A percentile compares a stretch with the other conserved stretches of the same genome.
Evolutionary conservation across 352 stramenopile species (phyloP).

Genomic region (Peronospora belbahrii): DNA sequence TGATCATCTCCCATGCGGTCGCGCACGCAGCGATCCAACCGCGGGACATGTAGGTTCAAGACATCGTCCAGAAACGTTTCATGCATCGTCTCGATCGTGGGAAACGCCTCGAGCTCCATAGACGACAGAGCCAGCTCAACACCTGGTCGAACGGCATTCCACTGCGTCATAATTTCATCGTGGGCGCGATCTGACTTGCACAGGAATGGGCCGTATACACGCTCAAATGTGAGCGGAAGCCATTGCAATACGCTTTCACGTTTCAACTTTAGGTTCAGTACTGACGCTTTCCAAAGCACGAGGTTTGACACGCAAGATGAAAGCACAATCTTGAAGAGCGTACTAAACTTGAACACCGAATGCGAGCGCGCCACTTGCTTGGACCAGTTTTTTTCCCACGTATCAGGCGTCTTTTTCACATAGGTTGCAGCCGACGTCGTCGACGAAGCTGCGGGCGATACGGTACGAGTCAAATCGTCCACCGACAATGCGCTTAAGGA

Average conservation of each 20-base stretch:
- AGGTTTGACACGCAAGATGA: conserved; percentile 57
- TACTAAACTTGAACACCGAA: conserved; percentile 58
- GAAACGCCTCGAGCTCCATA: conserved; percentile 52
- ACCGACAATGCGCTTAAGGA: conserved; percentile 26
- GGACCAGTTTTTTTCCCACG: conserved; percentile 76
- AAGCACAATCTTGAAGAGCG: conserved; percentile 67
- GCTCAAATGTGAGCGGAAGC: conserved; percentile 65
- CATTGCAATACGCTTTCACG: conserved; percentile 60
- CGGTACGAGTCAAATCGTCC: conserved; percentile 11
- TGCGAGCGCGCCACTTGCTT: conserved; percentile 64
- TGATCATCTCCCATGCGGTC: conserved; percentile 74
- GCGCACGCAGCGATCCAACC: conserved; percentile 71
- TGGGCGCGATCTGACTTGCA: conserved; percentile 73
- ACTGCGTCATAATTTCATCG: conserved; percentile 65
- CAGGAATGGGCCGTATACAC: conserved; percentile 60
- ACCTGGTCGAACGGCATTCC: conserved; percentile 62
- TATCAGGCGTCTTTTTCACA: conserved; percentile 5
- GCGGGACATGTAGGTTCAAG: conserved; percentile 65
- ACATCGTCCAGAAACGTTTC: conserved; percentile 79
- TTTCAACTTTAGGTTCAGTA: conserved; percentile 64
- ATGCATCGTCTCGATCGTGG: conserved; percentile 40
- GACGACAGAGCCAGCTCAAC: conserved; percentile 63
- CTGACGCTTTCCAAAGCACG: conserved; percentile 58
- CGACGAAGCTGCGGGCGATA: conserved; percentile 8
- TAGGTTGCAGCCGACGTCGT: conserved; percentile 1